These are phyloP conservation scores for Plenodomus lindquistii DNA, from an alignment of 2,329 filamentous ascomycete species.

Conservation along the genomic window DNA sequence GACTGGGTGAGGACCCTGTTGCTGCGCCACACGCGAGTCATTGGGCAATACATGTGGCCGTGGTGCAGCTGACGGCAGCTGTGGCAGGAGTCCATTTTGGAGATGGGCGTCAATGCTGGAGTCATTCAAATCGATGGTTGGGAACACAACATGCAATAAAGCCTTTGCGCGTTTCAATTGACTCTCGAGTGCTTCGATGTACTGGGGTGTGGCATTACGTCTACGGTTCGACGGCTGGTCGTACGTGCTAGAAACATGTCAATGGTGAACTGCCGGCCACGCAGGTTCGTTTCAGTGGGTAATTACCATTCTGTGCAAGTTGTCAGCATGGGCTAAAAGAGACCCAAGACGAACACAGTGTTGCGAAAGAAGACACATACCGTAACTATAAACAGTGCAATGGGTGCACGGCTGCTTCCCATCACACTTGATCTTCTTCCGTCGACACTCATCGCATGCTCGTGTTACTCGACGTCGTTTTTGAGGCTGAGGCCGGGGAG, in stretches of 20 bases:
- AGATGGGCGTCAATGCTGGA: constrained; percentile 78
- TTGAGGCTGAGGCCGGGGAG: constrained; percentile 42
- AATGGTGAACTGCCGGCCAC: constrained; percentile 2
- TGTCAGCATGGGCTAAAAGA: constrained; percentile 15
- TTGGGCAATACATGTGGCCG: constrained; percentile 26
- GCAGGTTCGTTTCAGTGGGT: background rate
- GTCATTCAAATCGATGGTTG: constrained; percentile 83
- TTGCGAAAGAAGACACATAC: constrained; percentile 55
- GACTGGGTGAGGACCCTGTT: constrained; percentile 17
- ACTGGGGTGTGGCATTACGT: constrained; percentile 88
- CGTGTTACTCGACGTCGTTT: constrained; percentile 50
- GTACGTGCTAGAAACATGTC: constrained; percentile 62
- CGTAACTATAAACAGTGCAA: constrained; percentile 98
- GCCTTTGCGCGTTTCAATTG: constrained; percentile 82
- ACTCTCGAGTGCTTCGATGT: constrained; percentile 85
- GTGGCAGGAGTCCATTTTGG: constrained; percentile 64
- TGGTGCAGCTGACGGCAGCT: constrained; percentile 35
- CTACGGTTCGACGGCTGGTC: constrained; percentile 92
- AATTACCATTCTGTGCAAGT: constrained; percentile 65
- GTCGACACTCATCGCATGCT: constrained; percentile 48
- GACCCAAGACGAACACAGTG: constrained; percentile 1
- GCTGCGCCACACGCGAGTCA: constrained; percentile 26
- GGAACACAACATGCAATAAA: constrained; percentile 76
- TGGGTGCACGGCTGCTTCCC: constrained; percentile 70
- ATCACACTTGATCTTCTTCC: constrained; percentile 61